Percentiles rank a stretch among this genome's conserved stretches.
These are phyloP conservation scores for Litchi chinensis DNA, from an alignment of 345 rosid species.

Conservation along the genomic window DNA sequence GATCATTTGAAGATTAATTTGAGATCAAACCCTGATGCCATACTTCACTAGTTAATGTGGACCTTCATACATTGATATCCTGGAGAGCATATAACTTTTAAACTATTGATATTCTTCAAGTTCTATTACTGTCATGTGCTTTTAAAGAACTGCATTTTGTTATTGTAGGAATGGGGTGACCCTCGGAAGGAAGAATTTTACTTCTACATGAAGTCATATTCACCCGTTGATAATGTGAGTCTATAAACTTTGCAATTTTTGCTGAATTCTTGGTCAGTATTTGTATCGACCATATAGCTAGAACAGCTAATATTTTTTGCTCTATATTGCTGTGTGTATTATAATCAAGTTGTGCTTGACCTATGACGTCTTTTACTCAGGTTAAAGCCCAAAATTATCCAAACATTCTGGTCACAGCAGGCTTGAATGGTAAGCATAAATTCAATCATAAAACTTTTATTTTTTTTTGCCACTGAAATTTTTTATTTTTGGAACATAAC, in stretches of 20 bases:
- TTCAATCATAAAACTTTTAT: neutral
- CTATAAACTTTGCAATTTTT: neutral
- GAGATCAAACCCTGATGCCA: too few relatives aligned
- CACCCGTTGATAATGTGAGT: constrained; percentile 52
- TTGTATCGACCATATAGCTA: neutral
- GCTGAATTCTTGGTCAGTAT: neutral
- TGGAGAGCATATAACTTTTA: too few relatives aligned
- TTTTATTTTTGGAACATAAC: too few relatives aligned
- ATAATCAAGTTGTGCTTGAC: neutral
- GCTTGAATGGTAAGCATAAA: constrained; percentile 71
- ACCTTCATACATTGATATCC: too few relatives aligned
- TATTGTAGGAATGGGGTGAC: constrained; percentile 94
- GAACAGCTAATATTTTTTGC: too few relatives aligned
- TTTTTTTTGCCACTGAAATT: too few relatives aligned
- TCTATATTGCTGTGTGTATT: too few relatives aligned
- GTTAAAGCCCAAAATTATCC: constrained; percentile 81
- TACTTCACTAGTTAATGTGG: too few relatives aligned
- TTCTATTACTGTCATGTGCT: neutral
- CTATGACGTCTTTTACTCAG: constrained; percentile 36
- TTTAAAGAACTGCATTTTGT: too few relatives aligned
- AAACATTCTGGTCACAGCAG: constrained; percentile 77
- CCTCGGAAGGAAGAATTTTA: constrained; percentile 89
- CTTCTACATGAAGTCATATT: constrained; percentile 89
- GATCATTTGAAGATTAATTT: too few relatives aligned
- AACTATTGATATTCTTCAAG: neutral